Conservation (phyloP, 768 basidiomycete genomes). For the Mycena belliarum region DNA sequence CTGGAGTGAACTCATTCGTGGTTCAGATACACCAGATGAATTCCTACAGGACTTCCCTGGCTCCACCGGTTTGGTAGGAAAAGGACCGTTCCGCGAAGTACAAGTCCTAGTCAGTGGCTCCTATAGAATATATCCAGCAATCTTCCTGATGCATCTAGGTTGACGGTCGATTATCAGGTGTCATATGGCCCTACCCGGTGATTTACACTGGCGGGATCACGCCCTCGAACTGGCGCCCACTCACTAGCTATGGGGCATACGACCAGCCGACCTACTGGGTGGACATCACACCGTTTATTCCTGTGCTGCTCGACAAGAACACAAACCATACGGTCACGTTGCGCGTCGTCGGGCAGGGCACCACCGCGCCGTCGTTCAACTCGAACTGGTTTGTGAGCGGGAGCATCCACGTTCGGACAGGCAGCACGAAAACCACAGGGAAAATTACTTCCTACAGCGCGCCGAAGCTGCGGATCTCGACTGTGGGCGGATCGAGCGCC, state of each 20-base stretch:
- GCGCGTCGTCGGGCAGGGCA: conserved; percentile 57
- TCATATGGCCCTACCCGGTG: conserved; percentile 53
- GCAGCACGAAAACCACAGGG: conserved; percentile 53
- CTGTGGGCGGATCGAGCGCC: conserved; percentile 39
- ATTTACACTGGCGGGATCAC: conserved; percentile 67
- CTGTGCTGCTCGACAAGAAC: conserved; percentile 40
- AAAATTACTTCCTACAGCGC: conserved; percentile 49
- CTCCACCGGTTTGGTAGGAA: conserved; percentile 43
- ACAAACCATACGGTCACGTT: conserved; percentile 59
- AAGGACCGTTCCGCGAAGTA: conserved; percentile 64
- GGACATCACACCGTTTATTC: conserved; percentile 64
- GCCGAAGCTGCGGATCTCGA: conserved; percentile 41
- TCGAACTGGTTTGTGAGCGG: conserved; percentile 65
- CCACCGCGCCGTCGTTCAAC: conserved; percentile 49
- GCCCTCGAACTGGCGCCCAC: conserved; percentile 50
- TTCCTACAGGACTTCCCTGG: conserved; percentile 49
- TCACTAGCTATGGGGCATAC: conserved; percentile 63
- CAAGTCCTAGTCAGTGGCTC: conserved; percentile 39
- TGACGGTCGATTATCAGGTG: conserved; percentile 54
- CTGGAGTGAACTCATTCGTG: conserved; percentile 31
- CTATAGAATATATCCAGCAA: neutral
- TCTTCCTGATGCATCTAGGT: conserved; percentile 24
- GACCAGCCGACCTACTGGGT: conserved; percentile 66
- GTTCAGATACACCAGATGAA: conserved; percentile 48
- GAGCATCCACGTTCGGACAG: conserved; percentile 52